Evolutionary conservation across 1,284 basidiomycete genomes (phyloP), one percentile per base, ranked within the genome.

Genomic region (Irpex sp.): DNA sequence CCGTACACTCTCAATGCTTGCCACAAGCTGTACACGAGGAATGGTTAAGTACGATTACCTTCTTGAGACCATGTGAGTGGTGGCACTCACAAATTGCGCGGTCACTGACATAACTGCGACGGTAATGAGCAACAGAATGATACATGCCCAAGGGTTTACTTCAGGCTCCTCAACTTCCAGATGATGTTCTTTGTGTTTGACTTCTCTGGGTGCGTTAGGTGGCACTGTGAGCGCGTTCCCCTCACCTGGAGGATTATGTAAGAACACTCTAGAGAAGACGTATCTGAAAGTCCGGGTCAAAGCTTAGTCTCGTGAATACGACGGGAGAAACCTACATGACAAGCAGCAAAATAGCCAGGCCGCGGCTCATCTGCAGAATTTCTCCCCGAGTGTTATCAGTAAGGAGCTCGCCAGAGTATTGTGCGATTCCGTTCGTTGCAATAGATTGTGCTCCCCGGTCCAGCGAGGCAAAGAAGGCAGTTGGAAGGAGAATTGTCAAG

Each of bases 231-330:
- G 74, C 8, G 76, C 77, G 63, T 85, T 83, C 35, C 79, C 79
- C 1, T 85, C 79, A 6, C 86, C 86, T 0, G 88, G 88, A 3
- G 88, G 88, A 67, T 89, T 83, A 71, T 88, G 84, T 37, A 89
- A 72, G 73, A 83, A 91, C 46, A 89, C 78, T 8, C 88, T 82
- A 8, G 88, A 89, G 57, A 76, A 78, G 36, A 89, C 70, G 67
- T 90, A 90, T 6, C 87, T 88, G 63, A 36, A 19, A 4, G 17
- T 50, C 33, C 13, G 9, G 1, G 13, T 55, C 8, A 33, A 4
- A 3, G 8, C 1, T 19, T 21, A 61, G 53, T 53, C 31, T 1
- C 1, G n/a, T 17, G 36, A 9, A 26, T 43, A 43, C 11, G 7
- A 11, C 39, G 39, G 39, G 2, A 13, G 46, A 26, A 5, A 72